Conservation (phyloP, 2,329 filamentous ascomycete genomes). For the Colletotrichum sp. region DNA sequence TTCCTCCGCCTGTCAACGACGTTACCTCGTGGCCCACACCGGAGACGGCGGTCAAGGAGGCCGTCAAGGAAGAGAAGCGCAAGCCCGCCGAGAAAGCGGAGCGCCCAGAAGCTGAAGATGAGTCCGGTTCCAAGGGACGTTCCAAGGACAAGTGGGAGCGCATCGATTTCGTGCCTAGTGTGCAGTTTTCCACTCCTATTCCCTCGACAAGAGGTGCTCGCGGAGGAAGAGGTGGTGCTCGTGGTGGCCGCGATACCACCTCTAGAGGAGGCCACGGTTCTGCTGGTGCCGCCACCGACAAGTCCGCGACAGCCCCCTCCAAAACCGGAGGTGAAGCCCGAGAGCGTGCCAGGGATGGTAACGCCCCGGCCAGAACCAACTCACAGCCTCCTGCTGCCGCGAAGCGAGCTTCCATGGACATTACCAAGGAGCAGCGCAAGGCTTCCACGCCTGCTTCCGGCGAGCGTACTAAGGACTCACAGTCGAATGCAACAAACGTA, state of each 20-base stretch:
- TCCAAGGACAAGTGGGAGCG: conserved; percentile 87
- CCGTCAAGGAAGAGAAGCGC: conserved; percentile 73
- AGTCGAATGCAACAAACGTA: conserved; percentile 3
- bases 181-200: conserved; percentile 85
- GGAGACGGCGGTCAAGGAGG: conserved; percentile 73
- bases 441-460: conserved; percentile 29
- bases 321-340: conserved; percentile 37
- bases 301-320: conserved; percentile 31
- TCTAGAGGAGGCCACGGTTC: conserved; percentile 31
- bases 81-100: conserved; percentile 65
- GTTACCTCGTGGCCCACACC: conserved; percentile 89
- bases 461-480: conserved; percentile 38
- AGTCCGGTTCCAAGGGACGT: conserved; percentile 53
- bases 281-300: conserved; percentile 36
- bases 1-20: conserved; percentile 73
- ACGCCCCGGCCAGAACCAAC: conserved; percentile 37
- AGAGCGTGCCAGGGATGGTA: conserved; percentile 41
- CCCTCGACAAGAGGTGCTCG: conserved; percentile 58
- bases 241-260: conserved; percentile 43
- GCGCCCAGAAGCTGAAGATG: conserved; percentile 70
- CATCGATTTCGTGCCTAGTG: conserved; percentile 81
- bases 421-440: conserved; percentile 53
- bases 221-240: conserved; percentile 51
- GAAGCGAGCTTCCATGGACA: conserved; percentile 53
- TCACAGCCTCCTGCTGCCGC: conserved; percentile 38